phyloP scores from a whole-genome alignment of 2,329 filamentous ascomycete species.

The Alternaria alternata region DNA sequence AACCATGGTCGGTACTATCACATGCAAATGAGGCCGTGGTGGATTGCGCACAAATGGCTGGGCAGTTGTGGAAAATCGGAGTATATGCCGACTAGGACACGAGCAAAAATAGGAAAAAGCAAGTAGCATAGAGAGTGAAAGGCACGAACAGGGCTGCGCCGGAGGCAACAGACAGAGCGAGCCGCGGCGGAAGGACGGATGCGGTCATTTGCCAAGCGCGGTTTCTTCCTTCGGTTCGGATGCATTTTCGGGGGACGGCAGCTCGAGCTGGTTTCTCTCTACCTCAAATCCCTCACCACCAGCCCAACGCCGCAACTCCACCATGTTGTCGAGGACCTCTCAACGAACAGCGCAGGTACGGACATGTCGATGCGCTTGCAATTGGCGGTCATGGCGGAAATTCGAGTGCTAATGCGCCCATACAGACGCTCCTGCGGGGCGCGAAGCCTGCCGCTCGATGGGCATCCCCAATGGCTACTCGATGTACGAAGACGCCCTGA shows the following conservation, averaged over 20 bases:
- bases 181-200: slow-evolving; percentile 33
- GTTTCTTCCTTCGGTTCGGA: slow-evolving; percentile 31
- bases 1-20: not conserved
- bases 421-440: slow-evolving; percentile 65
- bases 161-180: slow-evolving; percentile 13
- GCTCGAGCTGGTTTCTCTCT: slow-evolving; percentile 44
- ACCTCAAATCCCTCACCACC: slow-evolving; percentile 49
- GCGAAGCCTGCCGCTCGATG: slow-evolving; percentile 58
- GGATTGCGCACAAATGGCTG: not conserved
- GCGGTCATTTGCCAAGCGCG: slow-evolving; percentile 41
- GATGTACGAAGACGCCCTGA: slow-evolving; percentile 57
- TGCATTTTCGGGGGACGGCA: slow-evolving; percentile 46
- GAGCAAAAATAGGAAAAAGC: not conserved
- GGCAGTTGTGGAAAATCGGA: not conserved
- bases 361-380: slow-evolving; percentile 22
- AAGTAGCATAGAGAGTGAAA: not conserved
- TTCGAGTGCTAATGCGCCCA: slow-evolving; percentile 35
- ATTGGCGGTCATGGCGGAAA: slow-evolving; percentile 31
- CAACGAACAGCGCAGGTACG: slow-evolving; percentile 59
- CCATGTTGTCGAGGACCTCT: slow-evolving; percentile 57
- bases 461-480: slow-evolving; percentile 61
- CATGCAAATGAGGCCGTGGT: slow-evolving; percentile 1
- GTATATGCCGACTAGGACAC: not conserved
- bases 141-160: not conserved
- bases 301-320: slow-evolving; percentile 39